These are phyloP conservation scores for Arabis alpina DNA, from an alignment of 345 rosid species.

Conservation along the genomic window DNA sequence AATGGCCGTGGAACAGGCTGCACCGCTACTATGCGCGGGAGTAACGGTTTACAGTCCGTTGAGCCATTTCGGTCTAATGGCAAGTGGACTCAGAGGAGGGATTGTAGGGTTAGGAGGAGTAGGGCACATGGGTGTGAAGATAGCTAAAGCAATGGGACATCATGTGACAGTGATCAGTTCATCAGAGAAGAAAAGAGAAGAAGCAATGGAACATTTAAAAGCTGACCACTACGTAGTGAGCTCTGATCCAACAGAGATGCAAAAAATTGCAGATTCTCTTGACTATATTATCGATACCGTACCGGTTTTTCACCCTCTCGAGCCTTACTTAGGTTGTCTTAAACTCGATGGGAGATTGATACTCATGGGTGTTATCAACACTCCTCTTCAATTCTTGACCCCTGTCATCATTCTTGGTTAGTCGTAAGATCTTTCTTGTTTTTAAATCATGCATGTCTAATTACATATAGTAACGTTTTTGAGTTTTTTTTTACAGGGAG, in stretches of 20 bases:
- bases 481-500: conserved; percentile 45
- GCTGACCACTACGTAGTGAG: conserved; percentile 57
- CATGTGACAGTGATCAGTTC: conserved; percentile 65
- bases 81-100: conserved; percentile 42
- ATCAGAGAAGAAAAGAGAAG: conserved; percentile 52
- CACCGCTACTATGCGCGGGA: conserved; percentile 57
- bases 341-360: conserved; percentile 53
- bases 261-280: conserved; percentile 45
- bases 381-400: conserved; percentile 47
- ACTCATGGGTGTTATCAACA: conserved; percentile 51
- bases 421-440: not conserved
- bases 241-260: conserved; percentile 49
- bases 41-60: conserved; percentile 62
- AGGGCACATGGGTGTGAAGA: conserved; percentile 58
- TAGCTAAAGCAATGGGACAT: conserved; percentile 66
- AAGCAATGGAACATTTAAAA: conserved; percentile 56
- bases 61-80: conserved; percentile 51
- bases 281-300: conserved; percentile 58
- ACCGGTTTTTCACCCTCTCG: conserved; percentile 51
- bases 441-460: not conserved
- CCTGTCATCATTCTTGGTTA: conserved; percentile 45
- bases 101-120: conserved; percentile 64
- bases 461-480: not conserved
- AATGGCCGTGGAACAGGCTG: conserved; percentile 55
- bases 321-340: conserved; percentile 50